phyloP scores from a whole-genome alignment of 2,329 filamentous ascomycete genomes.

The Penicillium italicum region DNA sequence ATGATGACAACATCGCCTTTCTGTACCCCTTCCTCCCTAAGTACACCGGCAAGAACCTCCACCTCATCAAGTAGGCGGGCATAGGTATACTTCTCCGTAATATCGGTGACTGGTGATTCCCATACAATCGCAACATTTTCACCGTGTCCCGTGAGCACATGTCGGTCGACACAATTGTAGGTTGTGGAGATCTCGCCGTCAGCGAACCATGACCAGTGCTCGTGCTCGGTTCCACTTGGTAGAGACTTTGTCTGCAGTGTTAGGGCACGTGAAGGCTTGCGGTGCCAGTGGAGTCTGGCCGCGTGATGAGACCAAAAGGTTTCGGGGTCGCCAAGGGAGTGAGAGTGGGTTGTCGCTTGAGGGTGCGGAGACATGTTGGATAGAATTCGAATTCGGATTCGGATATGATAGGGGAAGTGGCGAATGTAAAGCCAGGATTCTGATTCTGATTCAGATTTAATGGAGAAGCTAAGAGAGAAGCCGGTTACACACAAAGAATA shows the following conservation, averaged over 20 bases:
- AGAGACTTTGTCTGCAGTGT: constrained; percentile 61
- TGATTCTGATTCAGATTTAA: not conserved
- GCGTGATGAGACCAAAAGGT: constrained; percentile 75
- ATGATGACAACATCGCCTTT: constrained; percentile 85
- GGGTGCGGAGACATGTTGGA: constrained; percentile 27
- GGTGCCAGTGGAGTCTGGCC: constrained; percentile 74
- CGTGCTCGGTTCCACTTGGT: constrained; percentile 57
- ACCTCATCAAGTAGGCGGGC: constrained; percentile 72
- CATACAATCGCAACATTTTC: constrained; percentile 73
- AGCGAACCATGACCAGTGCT: constrained; percentile 86
- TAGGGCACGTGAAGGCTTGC: constrained; percentile 63
- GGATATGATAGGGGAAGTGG: not conserved
- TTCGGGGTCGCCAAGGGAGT: constrained; percentile 66
- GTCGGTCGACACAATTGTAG: constrained; percentile 87
- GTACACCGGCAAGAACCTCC: constrained; percentile 73
- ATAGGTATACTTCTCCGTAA: constrained; percentile 73
- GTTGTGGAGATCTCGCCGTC: constrained; percentile 85
- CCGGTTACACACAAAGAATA: not conserved
- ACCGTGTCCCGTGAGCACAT: constrained; percentile 77
- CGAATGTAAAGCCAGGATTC: not conserved
- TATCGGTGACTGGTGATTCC: constrained; percentile 77
- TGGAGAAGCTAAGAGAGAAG: not conserved
- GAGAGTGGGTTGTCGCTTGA: constrained; percentile 50
- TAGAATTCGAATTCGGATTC: not conserved
- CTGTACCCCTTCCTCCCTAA: constrained; percentile 75